phyloP scores from a whole-genome alignment of 1,139 yeast genomes.

The Arxiozyma heterogenica region DNA sequence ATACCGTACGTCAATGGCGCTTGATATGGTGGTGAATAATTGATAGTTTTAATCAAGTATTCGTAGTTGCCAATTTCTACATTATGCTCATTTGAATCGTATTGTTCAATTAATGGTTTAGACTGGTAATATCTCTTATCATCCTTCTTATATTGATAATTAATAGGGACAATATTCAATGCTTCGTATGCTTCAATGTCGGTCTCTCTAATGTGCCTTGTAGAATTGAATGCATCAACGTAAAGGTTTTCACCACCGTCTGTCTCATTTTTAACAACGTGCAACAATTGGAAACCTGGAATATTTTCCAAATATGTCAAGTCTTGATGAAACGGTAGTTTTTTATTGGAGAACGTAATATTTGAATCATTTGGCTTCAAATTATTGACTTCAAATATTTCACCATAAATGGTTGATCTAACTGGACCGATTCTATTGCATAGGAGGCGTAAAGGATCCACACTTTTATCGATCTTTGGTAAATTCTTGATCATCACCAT shows the following conservation, averaged over 20 bases:
- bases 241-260: conserved; percentile 46
- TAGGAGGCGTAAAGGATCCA: conserved; percentile 35
- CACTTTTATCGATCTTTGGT: conserved; percentile 35
- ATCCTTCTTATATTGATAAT: conserved; percentile 61
- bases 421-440: conserved; percentile 62
- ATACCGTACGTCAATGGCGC: conserved; percentile 63
- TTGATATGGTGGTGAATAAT: conserved; percentile 81
- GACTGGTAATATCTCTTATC: conserved; percentile 56
- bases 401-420: conserved; percentile 67
- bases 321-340: conserved; percentile 75
- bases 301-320: conserved; percentile 73
- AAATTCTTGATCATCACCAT: conserved; percentile 46
- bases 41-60: conserved; percentile 46
- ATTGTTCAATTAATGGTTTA: conserved; percentile 60
- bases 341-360: conserved; percentile 61
- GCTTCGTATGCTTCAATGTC: conserved; percentile 64
- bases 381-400: conserved; percentile 60
- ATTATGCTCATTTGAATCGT: conserved; percentile 31
- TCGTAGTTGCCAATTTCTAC: conserved; percentile 25
- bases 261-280: conserved; percentile 65
- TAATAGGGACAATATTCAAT: conserved; percentile 52
- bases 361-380: conserved; percentile 51
- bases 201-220: conserved; percentile 40
- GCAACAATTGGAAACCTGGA: conserved; percentile 71
- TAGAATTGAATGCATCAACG: conserved; percentile 70